Percentiles rank a stretch among this genome's conserved stretches.
phyloP scores from a whole-genome alignment of 1,284 basidiomycete species.

The Marasmius sp. region DNA sequence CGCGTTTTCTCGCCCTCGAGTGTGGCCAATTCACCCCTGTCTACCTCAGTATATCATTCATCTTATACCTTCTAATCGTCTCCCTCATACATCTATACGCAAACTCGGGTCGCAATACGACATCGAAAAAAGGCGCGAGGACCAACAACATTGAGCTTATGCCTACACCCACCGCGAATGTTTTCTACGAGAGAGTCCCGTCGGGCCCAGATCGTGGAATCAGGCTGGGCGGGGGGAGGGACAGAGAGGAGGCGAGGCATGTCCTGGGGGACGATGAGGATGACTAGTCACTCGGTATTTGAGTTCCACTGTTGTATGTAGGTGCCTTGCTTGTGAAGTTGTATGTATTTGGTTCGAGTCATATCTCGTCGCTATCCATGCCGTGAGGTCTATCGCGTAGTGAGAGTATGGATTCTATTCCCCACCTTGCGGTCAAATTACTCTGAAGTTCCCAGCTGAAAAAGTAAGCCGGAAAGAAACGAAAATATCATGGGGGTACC shows the following conservation, averaged over 20 bases:
- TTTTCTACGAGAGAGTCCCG: constrained; percentile 41
- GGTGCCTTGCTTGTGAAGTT: background rate
- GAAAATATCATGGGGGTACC: too few species aligned
- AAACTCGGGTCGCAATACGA: constrained; percentile 61
- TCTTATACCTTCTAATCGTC: constrained; percentile 71
- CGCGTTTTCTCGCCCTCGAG: background rate
- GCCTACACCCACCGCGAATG: constrained; percentile 20
- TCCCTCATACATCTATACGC: constrained; percentile 40
- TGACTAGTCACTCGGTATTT: background rate
- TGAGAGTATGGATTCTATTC: too few species aligned
- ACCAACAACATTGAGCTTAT: constrained; percentile 29
- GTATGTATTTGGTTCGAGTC: too few species aligned
- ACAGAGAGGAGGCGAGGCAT: constrained; percentile 21
- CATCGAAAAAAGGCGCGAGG: constrained; percentile 13
- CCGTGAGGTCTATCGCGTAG: too few species aligned
- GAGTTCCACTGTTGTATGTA: background rate
- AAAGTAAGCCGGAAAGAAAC: too few species aligned
- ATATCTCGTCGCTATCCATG: too few species aligned
- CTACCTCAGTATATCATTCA: constrained; percentile 60
- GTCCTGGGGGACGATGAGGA: constrained; percentile 35
- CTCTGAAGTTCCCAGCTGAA: too few species aligned
- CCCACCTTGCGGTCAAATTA: too few species aligned
- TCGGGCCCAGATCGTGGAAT: background rate
- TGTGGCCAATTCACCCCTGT: constrained; percentile 2
- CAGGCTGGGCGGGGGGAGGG: background rate